Conservation (phyloP, 495 filamentous ascomycete genomes). For the Trichocladium uniseriatum region DNA sequence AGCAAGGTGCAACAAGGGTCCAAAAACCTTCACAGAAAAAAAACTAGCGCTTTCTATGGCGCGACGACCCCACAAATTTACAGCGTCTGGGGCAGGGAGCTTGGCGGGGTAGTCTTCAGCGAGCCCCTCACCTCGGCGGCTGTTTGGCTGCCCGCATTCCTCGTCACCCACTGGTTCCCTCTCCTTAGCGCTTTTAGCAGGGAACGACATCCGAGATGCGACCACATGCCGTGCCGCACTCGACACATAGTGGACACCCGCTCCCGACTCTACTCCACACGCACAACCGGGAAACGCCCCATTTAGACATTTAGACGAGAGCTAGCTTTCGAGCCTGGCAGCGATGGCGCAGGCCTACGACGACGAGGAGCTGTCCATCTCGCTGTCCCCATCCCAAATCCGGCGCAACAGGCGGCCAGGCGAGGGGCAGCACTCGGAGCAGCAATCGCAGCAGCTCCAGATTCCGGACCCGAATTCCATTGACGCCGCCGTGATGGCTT, state of each 20-base stretch:
- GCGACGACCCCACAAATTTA: too few relatives aligned
- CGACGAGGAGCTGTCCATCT: slow-evolving; percentile 88
- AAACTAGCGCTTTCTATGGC: too few relatives aligned
- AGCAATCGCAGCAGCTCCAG: background rate
- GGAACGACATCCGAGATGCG: too few relatives aligned
- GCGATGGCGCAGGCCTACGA: slow-evolving; percentile 55
- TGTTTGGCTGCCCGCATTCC: too few relatives aligned
- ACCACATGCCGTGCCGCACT: background rate
- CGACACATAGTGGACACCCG: background rate
- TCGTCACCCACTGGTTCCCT: too few relatives aligned
- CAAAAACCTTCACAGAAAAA: too few relatives aligned
- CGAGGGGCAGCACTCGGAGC: slow-evolving; percentile 21
- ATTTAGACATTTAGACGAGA: slow-evolving; percentile 1
- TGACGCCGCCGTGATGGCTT: slow-evolving; percentile 24
- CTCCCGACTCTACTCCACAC: background rate
- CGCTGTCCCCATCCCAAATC: slow-evolving; percentile 58
- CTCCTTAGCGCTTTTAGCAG: too few relatives aligned
- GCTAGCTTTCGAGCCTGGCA: background rate
- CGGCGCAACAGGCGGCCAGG: slow-evolving; percentile 38
- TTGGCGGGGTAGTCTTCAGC: too few relatives aligned
- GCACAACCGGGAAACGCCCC: background rate
- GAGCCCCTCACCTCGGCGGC: too few relatives aligned
- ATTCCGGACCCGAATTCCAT: slow-evolving; percentile 13
- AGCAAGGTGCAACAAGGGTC: too few relatives aligned
- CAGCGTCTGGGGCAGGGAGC: too few relatives aligned